phyloP scores from a whole-genome alignment of 768 basidiomycete species.

The Pleurotus tuoliensis region DNA sequence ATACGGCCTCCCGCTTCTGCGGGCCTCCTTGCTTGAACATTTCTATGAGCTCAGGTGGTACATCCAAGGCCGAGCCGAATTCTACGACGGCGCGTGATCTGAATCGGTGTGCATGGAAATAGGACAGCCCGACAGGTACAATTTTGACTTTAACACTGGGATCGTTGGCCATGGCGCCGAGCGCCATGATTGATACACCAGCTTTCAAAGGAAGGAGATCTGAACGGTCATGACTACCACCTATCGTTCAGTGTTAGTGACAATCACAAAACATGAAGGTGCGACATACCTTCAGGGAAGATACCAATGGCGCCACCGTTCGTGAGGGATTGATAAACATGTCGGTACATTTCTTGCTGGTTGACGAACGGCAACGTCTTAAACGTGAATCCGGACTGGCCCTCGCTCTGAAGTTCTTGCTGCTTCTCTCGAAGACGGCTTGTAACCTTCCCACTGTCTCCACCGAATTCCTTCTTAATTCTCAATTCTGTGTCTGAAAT shows the following conservation, averaged over 20 bases:
- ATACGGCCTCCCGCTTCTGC: conserved; percentile 86
- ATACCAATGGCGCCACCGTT: conserved; percentile 92
- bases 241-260: conserved; percentile 33
- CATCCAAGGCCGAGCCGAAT: conserved; percentile 87
- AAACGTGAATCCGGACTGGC: conserved; percentile 65
- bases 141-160: conserved; percentile 85
- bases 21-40: conserved; percentile 89
- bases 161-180: conserved; percentile 95
- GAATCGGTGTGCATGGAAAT: conserved; percentile 81
- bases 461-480: conserved; percentile 84
- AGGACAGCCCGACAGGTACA: conserved; percentile 77
- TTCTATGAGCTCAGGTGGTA: conserved; percentile 84
- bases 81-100: conserved; percentile 96
- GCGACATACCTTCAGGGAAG: conserved; percentile 86
- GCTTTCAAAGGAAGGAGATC: conserved; percentile 96
- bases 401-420: conserved; percentile 52
- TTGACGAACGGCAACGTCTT: conserved; percentile 87
- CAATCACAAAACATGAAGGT: background rate
- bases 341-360: conserved; percentile 91
- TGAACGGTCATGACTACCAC: conserved; percentile 96
- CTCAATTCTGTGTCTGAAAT: conserved; percentile 83
- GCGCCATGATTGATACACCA: conserved; percentile 95
- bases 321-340: conserved; percentile 84
- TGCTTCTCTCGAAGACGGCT: conserved; percentile 62
- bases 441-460: conserved; percentile 75